Percentiles rank a stretch among this genome's conserved stretches.
These are phyloP conservation scores for Amoebophrya sp. DNA, from an alignment of 169 alveolate genomes.

Conservation along the genomic window DNA sequence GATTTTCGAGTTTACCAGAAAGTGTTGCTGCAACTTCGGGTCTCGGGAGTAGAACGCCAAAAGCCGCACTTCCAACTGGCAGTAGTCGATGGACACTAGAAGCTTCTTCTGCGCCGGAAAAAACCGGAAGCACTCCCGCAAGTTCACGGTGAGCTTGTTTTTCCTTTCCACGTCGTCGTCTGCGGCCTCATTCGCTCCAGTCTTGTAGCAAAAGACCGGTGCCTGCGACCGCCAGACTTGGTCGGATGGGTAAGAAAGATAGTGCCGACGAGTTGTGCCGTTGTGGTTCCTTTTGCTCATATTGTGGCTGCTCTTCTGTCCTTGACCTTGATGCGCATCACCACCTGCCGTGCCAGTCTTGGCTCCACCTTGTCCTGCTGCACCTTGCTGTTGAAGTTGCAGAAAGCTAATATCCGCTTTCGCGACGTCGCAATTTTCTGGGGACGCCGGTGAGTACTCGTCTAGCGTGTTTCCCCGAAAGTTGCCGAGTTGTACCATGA, in stretches of 20 bases:
- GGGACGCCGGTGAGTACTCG: neutral
- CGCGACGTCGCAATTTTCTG: neutral
- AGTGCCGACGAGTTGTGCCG: too few relatives aligned
- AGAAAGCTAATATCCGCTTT: too few relatives aligned
- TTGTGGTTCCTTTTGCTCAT: too few relatives aligned
- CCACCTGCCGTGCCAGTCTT: too few relatives aligned
- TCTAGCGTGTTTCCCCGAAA: neutral
- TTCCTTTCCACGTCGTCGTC: neutral
- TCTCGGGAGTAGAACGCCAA: constrained; percentile 20
- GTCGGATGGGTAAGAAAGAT: neutral
- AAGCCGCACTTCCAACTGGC: constrained; percentile 35
- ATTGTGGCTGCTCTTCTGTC: too few relatives aligned
- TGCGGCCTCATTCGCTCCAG: too few relatives aligned
- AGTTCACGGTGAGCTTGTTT: neutral
- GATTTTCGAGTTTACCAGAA: too few relatives aligned
- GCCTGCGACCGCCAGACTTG: neutral
- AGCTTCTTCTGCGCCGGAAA: neutral
- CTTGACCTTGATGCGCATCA: too few relatives aligned
- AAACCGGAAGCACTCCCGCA: neutral
- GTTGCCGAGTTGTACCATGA: neutral
- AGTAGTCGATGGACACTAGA: constrained; percentile 25
- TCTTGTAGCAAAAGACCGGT: neutral
- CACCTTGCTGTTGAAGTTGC: too few relatives aligned
- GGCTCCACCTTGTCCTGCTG: too few relatives aligned
- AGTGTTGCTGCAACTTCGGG: neutral